Evolutionary conservation across 768 basidiomycete genomes (phyloP).

Genomic region (Dendrothele bispora): DNA sequence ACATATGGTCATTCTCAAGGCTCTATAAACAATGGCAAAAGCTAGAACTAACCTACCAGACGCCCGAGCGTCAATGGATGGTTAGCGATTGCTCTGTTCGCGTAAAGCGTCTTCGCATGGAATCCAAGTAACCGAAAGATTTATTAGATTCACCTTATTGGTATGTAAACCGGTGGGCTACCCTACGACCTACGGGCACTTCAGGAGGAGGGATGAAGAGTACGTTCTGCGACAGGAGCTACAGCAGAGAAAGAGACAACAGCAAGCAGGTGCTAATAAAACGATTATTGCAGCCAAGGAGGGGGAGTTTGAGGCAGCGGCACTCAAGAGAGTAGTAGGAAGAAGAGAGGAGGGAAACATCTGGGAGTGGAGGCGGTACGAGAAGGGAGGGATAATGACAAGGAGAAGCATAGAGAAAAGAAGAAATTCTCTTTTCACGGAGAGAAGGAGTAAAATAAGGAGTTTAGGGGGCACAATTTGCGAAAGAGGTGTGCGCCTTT

Average conservation of each 20-base stretch:
- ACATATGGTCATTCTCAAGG: constrained; percentile 32
- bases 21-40: constrained; percentile 79
- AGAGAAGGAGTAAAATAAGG: constrained; percentile 68
- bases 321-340: constrained; percentile 11
- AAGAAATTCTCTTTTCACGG: constrained; percentile 46
- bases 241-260: not conserved
- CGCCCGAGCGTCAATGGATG: constrained; percentile 65
- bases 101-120: no score
- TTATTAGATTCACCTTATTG: not conserved
- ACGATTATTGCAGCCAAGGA: constrained; percentile 9
- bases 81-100: constrained; percentile 20
- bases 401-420: constrained; percentile 42
- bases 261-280: not conserved
- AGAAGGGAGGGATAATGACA: constrained; percentile 2
- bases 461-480: constrained; percentile 83
- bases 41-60: constrained; percentile 78
- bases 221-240: no score
- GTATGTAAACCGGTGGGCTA: not conserved
- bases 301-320: constrained; percentile 16
- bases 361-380: constrained; percentile 19
- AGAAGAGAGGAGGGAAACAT: constrained; percentile 3
- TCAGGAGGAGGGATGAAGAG: not conserved
- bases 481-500: constrained; percentile 73
- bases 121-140: not conserved
- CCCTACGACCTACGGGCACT: not conserved